Conservation (phyloP, 1,139 yeast genomes). For the Suhomyces coccinellae region DNA sequence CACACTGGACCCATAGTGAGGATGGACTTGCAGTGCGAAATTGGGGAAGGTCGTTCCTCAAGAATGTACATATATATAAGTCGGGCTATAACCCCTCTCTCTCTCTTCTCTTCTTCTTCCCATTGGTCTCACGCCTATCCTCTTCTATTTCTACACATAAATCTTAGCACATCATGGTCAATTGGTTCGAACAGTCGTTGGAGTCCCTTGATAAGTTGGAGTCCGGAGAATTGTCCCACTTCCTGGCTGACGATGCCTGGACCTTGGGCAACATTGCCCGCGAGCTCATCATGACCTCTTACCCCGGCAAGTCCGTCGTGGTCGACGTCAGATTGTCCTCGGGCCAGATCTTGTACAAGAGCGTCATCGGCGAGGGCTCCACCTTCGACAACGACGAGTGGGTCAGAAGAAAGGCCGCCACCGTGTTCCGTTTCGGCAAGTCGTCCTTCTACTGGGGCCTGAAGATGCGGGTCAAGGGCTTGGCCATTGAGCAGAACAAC, state of each 20-base stretch:
- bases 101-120: neutral
- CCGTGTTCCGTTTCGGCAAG: conserved; percentile 53
- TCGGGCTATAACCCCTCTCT: neutral
- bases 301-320: conserved; percentile 38
- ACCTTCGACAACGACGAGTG: conserved; percentile 57
- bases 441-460: conserved; percentile 58
- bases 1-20: too few species aligned
- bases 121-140: too few species aligned
- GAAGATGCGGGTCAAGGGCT: conserved; percentile 36
- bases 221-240: conserved; percentile 22
- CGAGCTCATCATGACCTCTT: conserved; percentile 23
- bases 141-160: neutral
- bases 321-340: conserved; percentile 50
- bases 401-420: conserved; percentile 55
- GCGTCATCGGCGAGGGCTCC: conserved; percentile 44
- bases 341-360: conserved; percentile 56
- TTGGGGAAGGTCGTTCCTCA: conserved; percentile 4
- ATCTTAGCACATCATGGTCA: neutral
- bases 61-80: neutral
- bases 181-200: conserved; percentile 2
- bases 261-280: conserved; percentile 37
- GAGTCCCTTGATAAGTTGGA: conserved; percentile 6
- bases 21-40: neutral
- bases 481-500: conserved; percentile 38
- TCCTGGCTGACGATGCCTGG: conserved; percentile 38